These are phyloP conservation scores for Dendrobium officinale DNA, from an alignment of 106 monocot genomes.

Conservation along the genomic window DNA sequence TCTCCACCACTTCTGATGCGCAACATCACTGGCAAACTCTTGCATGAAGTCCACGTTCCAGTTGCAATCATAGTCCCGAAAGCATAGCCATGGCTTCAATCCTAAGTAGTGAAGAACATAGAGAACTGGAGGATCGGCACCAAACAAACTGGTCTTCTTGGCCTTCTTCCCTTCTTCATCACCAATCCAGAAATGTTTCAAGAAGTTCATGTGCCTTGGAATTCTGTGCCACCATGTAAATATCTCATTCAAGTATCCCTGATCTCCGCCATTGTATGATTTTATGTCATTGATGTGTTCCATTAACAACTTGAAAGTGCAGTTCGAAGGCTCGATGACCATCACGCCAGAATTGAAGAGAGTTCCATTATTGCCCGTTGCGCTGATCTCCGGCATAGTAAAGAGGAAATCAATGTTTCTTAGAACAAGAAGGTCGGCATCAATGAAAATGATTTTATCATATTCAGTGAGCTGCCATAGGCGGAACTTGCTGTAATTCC, in stretches of 20 bases:
- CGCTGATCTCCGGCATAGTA: conserved; percentile 60
- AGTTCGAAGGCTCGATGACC: conserved; percentile 70
- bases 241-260: conserved; percentile 71
- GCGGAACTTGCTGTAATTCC: conserved; percentile 87
- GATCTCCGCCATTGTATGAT: conserved; percentile 79
- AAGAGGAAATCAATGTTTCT: conserved; percentile 66
- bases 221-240: conserved; percentile 84
- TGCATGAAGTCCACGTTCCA: conserved; percentile 41
- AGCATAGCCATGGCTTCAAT: conserved; percentile 71
- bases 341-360: conserved; percentile 80
- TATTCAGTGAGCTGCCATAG: conserved; percentile 83
- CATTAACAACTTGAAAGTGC: conserved; percentile 67
- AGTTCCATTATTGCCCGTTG: conserved; percentile 59
- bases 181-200: conserved; percentile 76
- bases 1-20: conserved; percentile 67
- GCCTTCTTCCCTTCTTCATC: conserved; percentile 39
- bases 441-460: conserved; percentile 67
- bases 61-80: conserved; percentile 17
- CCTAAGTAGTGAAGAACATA: conserved; percentile 77
- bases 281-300: conserved; percentile 57
- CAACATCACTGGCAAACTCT: conserved; percentile 73
- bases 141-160: conserved; percentile 44
- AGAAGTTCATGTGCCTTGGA: conserved; percentile 65
- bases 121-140: conserved; percentile 48
- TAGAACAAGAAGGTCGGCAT: conserved; percentile 63